Evolutionary conservation across 2,329 filamentous ascomycete genomes (phyloP).

Genomic region (Trichoderma semiorbis): DNA sequence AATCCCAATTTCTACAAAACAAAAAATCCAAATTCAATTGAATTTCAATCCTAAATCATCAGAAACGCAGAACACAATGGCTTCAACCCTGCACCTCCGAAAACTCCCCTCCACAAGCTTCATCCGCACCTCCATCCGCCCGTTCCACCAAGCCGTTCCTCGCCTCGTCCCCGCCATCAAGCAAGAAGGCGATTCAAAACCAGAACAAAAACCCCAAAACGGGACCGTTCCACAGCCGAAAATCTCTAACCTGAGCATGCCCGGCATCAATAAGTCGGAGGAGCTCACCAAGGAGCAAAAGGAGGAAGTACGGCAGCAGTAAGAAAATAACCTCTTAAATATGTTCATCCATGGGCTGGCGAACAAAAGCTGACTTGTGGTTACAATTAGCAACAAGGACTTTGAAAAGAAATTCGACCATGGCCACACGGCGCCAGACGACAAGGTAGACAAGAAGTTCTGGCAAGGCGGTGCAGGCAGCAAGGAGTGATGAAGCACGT

Average conservation of each 20-base stretch:
- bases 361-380: neutral
- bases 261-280: conserved; percentile 29
- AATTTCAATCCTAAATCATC: neutral
- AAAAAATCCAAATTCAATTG: neutral
- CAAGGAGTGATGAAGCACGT: neutral
- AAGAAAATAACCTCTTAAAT: neutral
- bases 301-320: conserved; percentile 54
- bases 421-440: conserved; percentile 38
- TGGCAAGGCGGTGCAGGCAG: conserved; percentile 35
- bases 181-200: neutral
- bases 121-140: conserved; percentile 1
- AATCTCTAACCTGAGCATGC: conserved; percentile 47
- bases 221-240: conserved; percentile 46
- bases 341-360: too few species aligned
- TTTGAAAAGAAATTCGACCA: conserved; percentile 54
- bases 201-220: neutral
- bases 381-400: conserved; percentile 43
- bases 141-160: neutral
- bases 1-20: neutral
- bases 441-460: conserved; percentile 55
- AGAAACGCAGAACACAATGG: neutral
- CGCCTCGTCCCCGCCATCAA: neutral
- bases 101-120: neutral
- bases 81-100: neutral
- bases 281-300: conserved; percentile 49